Evolutionary conservation across 257 asterid genomes (phyloP).

Genomic region (Nemophila menziesii): DNA sequence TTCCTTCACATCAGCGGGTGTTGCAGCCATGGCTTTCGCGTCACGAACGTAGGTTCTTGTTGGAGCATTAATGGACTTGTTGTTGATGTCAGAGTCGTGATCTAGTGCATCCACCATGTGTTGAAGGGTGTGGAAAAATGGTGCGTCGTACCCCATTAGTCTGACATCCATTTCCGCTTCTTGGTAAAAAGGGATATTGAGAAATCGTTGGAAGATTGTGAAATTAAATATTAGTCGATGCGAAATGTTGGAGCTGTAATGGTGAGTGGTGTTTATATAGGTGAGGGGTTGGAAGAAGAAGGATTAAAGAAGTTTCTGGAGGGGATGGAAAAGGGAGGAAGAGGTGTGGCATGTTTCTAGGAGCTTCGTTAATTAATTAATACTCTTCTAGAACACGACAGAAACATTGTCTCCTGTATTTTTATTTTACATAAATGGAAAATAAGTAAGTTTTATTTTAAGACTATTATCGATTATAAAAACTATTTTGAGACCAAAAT

Average conservation of each 20-base stretch:
- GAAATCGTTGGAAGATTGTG: background rate
- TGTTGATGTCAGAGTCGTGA: too few species aligned
- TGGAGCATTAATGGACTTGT: slow-evolving; percentile 26
- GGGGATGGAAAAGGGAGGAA: slow-evolving; percentile 10
- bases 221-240: background rate
- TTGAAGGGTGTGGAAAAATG: slow-evolving; percentile 39
- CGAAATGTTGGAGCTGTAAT: background rate
- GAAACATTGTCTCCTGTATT: background rate
- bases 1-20: slow-evolving; percentile 72
- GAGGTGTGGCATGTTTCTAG: slow-evolving; percentile 8
- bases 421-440: too few species aligned
- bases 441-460: too few species aligned
- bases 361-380: slow-evolving; percentile 6
- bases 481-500: too few species aligned
- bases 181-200: background rate
- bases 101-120: slow-evolving; percentile 38
- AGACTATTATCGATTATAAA: too few species aligned
- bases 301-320: slow-evolving; percentile 22
- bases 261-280: background rate
- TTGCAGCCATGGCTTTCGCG: slow-evolving; percentile 67
- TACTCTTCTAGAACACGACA: background rate
- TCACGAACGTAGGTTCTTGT: slow-evolving; percentile 53
- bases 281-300: background rate
- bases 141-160: slow-evolving; percentile 41
- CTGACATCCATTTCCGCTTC: slow-evolving; percentile 39